phyloP scores from a whole-genome alignment of 208 protist genomes.

The Vickermania spadyakhi region DNA sequence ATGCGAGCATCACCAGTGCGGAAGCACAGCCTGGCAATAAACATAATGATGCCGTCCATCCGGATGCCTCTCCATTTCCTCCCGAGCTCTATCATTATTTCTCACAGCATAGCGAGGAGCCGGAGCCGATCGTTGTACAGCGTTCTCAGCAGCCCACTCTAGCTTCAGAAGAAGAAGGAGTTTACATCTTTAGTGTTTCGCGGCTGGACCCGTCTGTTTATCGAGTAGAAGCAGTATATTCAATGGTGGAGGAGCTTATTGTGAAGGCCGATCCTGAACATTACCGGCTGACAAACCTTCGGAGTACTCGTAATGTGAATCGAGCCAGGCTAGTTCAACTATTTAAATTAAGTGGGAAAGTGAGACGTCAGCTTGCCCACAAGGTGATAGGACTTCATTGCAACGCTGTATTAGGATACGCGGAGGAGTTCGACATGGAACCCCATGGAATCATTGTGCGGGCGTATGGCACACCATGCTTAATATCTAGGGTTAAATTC shows the following conservation, averaged over 20 bases:
- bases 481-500: slow-evolving; percentile 64
- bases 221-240: slow-evolving; percentile 65
- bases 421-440: slow-evolving; percentile 87
- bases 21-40: not conserved
- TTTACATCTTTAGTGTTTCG: slow-evolving; percentile 78
- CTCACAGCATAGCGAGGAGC: slow-evolving; percentile 15
- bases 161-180: slow-evolving; percentile 69
- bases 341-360: slow-evolving; percentile 87
- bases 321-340: slow-evolving; percentile 79
- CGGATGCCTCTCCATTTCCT: not conserved
- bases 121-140: slow-evolving; percentile 38
- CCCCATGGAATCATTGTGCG: slow-evolving; percentile 83
- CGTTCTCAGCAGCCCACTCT: slow-evolving; percentile 71
- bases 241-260: slow-evolving; percentile 89
- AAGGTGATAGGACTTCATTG: slow-evolving; percentile 87
- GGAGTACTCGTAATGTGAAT: slow-evolving; percentile 68
- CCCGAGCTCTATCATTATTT: not conserved
- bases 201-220: slow-evolving; percentile 80
- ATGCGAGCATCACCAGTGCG: not conserved
- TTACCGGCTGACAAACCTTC: slow-evolving; percentile 78
- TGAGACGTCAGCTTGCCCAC: slow-evolving; percentile 79
- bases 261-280: slow-evolving; percentile 87
- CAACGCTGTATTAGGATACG: slow-evolving; percentile 87
- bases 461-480: slow-evolving; percentile 85
- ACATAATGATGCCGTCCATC: not conserved